Conservation (phyloP, 108 stramenopile species). For the Cyclostephanos tholiformis region DNA sequence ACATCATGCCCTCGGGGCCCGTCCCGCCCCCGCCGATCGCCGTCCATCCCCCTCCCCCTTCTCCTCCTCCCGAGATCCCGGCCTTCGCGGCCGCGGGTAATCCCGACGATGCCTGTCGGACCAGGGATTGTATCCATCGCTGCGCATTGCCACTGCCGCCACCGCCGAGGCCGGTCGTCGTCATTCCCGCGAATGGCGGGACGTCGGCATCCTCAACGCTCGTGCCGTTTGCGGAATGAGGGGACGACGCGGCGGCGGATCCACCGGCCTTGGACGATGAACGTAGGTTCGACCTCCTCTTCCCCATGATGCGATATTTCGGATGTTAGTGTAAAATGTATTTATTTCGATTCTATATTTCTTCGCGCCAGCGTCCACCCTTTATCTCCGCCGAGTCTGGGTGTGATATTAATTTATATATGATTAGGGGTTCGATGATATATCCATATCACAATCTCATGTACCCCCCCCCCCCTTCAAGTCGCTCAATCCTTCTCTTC, state of each 20-base stretch:
- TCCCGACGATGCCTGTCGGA: too few relatives aligned
- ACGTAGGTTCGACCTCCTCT: neutral
- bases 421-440: too few relatives aligned
- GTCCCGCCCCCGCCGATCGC: neutral
- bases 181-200: neutral
- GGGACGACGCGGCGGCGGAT: too few relatives aligned
- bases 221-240: too few relatives aligned
- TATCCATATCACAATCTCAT: too few relatives aligned
- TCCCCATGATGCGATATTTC: neutral
- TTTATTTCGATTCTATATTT: neutral
- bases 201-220: too few relatives aligned
- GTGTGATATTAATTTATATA: too few relatives aligned
- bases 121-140: too few relatives aligned
- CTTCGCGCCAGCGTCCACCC: neutral
- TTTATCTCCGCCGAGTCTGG: too few relatives aligned
- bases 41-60: too few relatives aligned
- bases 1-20: neutral
- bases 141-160: neutral
- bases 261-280: constrained; percentile 1
- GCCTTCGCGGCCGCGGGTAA: neutral
- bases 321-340: neutral
- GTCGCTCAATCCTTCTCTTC: too few relatives aligned
- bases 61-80: neutral
- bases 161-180: neutral
- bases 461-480: too few relatives aligned